Percentiles rank a stretch among this genome's conserved stretches.
phyloP scores from a whole-genome alignment of 352 stramenopile species.

The Phytopythium oedochilum region DNA sequence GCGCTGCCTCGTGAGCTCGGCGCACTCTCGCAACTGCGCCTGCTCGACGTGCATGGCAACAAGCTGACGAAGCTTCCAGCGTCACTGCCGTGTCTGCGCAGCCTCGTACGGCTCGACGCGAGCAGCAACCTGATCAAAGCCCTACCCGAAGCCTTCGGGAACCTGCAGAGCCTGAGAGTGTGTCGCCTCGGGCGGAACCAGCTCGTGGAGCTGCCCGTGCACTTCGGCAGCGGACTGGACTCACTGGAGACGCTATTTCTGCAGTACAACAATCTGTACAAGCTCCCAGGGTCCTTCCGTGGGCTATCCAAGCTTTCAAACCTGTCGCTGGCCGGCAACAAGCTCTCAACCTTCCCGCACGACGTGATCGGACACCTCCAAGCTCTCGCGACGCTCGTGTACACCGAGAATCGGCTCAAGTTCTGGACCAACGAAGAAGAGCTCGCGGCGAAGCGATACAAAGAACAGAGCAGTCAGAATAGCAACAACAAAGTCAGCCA shows the following conservation, averaged over 20 bases:
- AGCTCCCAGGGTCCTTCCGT: slow-evolving; percentile 31
- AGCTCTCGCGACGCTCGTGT: slow-evolving; percentile 25
- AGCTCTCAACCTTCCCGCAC: slow-evolving; percentile 37
- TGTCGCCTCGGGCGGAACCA: slow-evolving; percentile 37
- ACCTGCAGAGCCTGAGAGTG: slow-evolving; percentile 27
- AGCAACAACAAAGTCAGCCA: not conserved
- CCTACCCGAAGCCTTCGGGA: slow-evolving; percentile 41
- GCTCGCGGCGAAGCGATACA: not conserved
- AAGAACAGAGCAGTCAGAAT: not conserved
- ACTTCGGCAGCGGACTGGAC: slow-evolving; percentile 25
- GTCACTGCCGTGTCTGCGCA: slow-evolving; percentile 37
- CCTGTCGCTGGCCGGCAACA: slow-evolving; percentile 36
- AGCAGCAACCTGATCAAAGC: slow-evolving; percentile 40
- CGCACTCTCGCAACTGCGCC: slow-evolving; percentile 23
- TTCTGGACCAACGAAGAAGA: slow-evolving; percentile 23
- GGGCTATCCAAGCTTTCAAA: slow-evolving; percentile 32
- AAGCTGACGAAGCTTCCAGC: slow-evolving; percentile 34
- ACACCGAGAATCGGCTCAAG: slow-evolving; percentile 42
- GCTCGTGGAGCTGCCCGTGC: slow-evolving; percentile 28
- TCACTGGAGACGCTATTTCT: slow-evolving; percentile 26
- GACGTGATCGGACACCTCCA: slow-evolving; percentile 11
- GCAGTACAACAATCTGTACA: slow-evolving; percentile 34
- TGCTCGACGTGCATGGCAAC: slow-evolving; percentile 41
- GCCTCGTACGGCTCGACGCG: slow-evolving; percentile 26
- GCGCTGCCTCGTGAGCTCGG: slow-evolving; percentile 30